Evolutionary conservation across 2,329 filamentous ascomycete genomes (phyloP).

Genomic region (Alternaria hordeiaustralica): DNA sequence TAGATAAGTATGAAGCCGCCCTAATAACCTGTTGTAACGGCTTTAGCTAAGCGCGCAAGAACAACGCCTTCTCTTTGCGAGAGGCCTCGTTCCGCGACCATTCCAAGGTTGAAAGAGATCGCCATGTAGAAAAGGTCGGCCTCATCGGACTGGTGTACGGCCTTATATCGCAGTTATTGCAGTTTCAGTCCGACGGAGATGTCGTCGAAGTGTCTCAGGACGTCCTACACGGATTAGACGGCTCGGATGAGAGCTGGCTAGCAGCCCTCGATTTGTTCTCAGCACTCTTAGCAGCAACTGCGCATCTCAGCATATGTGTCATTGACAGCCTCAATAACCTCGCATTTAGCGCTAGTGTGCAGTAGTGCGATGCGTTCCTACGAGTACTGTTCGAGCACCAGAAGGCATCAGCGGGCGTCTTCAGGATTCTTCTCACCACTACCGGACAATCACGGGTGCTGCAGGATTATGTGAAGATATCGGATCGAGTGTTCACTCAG

Average conservation of each 20-base stretch:
- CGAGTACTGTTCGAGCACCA: background rate
- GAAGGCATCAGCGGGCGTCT: background rate
- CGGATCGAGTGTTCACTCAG: background rate
- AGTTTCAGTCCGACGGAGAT: too few species aligned
- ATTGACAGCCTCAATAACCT: background rate
- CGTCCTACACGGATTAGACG: accelerated
- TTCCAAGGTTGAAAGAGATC: too few species aligned
- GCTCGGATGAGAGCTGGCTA: background rate
- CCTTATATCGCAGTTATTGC: too few species aligned
- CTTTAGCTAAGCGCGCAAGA: too few species aligned
- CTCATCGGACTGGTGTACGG: too few species aligned
- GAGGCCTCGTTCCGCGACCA: too few species aligned
- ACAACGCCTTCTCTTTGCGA: too few species aligned
- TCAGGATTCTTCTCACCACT: constrained; percentile 9
- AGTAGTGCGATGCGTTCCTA: background rate
- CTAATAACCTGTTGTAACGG: too few species aligned
- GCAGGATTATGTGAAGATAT: constrained; percentile 1
- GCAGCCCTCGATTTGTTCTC: background rate
- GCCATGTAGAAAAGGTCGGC: too few species aligned
- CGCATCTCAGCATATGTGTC: background rate
- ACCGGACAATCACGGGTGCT: constrained; percentile 2
- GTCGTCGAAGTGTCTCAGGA: too few species aligned
- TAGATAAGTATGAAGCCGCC: too few species aligned
- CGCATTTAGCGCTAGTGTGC: background rate
- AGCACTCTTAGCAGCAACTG: background rate